A percentile compares a stretch with the other conserved stretches of the same genome.
Conservation (phyloP, 1,139 yeast species). For the Kodamaea plutei region DNA sequence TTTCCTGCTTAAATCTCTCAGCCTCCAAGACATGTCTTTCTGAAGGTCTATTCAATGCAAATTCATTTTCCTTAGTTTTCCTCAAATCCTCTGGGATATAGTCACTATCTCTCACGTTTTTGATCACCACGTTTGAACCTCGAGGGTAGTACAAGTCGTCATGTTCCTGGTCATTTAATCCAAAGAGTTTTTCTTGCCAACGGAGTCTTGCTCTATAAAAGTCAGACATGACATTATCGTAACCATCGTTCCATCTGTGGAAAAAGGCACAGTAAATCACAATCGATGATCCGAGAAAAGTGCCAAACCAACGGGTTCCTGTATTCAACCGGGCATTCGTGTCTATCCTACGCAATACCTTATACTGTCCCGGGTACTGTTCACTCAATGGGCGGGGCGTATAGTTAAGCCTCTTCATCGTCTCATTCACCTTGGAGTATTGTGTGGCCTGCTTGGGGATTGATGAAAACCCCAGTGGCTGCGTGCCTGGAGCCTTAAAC, state of each 20-base stretch:
- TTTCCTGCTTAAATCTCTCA: conserved; percentile 62
- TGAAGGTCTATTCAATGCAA: conserved; percentile 65
- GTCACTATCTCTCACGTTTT: conserved; percentile 41
- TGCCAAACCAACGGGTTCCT: conserved; percentile 53
- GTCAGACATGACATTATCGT: conserved; percentile 68
- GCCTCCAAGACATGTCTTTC: conserved; percentile 74
- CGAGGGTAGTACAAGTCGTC: conserved; percentile 56
- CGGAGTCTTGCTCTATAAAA: conserved; percentile 61
- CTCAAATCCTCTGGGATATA: conserved; percentile 38
- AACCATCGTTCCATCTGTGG: conserved; percentile 82
- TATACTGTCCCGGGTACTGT: conserved; percentile 74
- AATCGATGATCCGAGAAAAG: conserved; percentile 42
- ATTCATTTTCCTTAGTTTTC: conserved; percentile 40
- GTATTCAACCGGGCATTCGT: conserved; percentile 51
- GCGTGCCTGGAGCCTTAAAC: conserved; percentile 52
- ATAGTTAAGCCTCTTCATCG: conserved; percentile 68
- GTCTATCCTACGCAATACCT: conserved; percentile 61
- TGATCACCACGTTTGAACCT: conserved; percentile 31
- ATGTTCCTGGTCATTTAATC: conserved; percentile 55
- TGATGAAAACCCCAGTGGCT: conserved; percentile 54
- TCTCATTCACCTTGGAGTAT: conserved; percentile 65
- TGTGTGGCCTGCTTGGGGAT: conserved; percentile 67
- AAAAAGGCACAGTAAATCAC: conserved; percentile 62
- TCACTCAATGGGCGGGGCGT: conserved; percentile 77
- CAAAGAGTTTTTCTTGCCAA: conserved; percentile 49